Evolutionary conservation across 2,329 filamentous ascomycete species (phyloP).

Genomic region (Colletotrichum caudatum): DNA sequence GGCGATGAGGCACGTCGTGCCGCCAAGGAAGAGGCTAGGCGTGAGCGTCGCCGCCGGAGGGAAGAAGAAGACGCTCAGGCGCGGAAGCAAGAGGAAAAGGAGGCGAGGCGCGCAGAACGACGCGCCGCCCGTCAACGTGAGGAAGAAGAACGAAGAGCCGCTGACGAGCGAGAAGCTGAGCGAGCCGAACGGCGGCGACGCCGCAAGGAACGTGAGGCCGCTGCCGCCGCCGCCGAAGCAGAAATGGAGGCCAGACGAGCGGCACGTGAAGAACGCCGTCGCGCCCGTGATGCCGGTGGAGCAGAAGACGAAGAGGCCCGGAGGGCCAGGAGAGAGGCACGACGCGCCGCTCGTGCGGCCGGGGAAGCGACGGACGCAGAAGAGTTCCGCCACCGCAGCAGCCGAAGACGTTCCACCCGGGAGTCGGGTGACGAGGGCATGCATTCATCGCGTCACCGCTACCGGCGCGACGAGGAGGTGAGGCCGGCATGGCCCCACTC

Average conservation of each 20-base stretch:
- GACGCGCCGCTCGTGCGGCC: constrained; percentile 56
- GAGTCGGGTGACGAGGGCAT: constrained; percentile 59
- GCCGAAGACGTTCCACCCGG: constrained; percentile 57
- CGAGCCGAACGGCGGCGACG: constrained; percentile 63
- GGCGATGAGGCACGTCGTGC: constrained; percentile 68
- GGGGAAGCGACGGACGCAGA: constrained; percentile 52
- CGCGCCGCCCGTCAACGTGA: constrained; percentile 62
- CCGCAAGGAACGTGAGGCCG: constrained; percentile 62
- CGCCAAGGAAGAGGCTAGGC: constrained; percentile 67
- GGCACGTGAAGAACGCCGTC: constrained; percentile 61
- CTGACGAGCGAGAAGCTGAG: constrained; percentile 62
- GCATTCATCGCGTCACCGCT: constrained; percentile 54
- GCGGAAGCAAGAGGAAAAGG: constrained; percentile 68
- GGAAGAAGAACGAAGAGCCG: constrained; percentile 61
- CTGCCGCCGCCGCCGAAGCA: constrained; percentile 55
- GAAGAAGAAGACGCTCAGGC: constrained; percentile 67
- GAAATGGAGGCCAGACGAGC: constrained; percentile 62
- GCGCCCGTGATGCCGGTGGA: constrained; percentile 53
- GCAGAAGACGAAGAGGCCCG: constrained; percentile 68
- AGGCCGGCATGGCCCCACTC: constrained; percentile 69
- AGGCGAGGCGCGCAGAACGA: constrained; percentile 68
- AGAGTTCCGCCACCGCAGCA: constrained; percentile 50
- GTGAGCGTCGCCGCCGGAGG: constrained; percentile 66
- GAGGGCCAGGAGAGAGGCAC: constrained; percentile 65
- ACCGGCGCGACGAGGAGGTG: constrained; percentile 45